phyloP scores from a whole-genome alignment of 2,329 filamentous ascomycete species.

The Xylaria sp. region DNA sequence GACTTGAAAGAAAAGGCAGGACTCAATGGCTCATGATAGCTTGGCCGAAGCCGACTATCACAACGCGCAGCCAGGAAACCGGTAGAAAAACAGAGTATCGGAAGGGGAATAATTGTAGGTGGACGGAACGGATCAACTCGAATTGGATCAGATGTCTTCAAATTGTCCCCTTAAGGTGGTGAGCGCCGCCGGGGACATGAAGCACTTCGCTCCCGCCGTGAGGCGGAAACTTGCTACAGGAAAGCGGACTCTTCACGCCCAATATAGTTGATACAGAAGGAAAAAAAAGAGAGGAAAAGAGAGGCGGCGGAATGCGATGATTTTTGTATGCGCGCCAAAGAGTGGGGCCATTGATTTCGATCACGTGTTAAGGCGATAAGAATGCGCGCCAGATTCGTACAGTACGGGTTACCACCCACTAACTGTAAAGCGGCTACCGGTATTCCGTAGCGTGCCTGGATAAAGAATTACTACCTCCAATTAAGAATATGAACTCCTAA shows the following conservation, averaged over 20 bases:
- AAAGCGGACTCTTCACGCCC: constrained; percentile 69
- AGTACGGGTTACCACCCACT: not conserved
- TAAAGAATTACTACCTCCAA: too few relatives aligned
- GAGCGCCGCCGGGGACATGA: constrained; percentile 58
- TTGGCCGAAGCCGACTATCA: too few relatives aligned
- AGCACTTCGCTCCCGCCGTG: constrained; percentile 52
- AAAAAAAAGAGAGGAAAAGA: constrained; percentile 32
- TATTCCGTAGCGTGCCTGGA: too few relatives aligned
- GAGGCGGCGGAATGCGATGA: constrained; percentile 10
- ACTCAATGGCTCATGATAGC: too few relatives aligned
- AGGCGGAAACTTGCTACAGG: constrained; percentile 46
- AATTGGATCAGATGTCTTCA: constrained; percentile 59
- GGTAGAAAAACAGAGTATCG: not conserved
- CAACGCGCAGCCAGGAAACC: too few relatives aligned
- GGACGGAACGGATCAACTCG: constrained; percentile 22
- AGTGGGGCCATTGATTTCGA: not conserved
- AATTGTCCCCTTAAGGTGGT: constrained; percentile 61
- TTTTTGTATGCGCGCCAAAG: not conserved
- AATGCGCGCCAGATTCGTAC: not conserved
- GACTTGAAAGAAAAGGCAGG: too few relatives aligned
- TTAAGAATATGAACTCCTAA: too few relatives aligned
- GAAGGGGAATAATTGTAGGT: not conserved
- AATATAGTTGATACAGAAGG: constrained; percentile 66
- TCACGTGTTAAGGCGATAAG: constrained; percentile 7
- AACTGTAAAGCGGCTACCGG: too few relatives aligned